phyloP scores from a whole-genome alignment of 192 early-diverging fungal species.

The Jimgerdemannia flammicorona region DNA sequence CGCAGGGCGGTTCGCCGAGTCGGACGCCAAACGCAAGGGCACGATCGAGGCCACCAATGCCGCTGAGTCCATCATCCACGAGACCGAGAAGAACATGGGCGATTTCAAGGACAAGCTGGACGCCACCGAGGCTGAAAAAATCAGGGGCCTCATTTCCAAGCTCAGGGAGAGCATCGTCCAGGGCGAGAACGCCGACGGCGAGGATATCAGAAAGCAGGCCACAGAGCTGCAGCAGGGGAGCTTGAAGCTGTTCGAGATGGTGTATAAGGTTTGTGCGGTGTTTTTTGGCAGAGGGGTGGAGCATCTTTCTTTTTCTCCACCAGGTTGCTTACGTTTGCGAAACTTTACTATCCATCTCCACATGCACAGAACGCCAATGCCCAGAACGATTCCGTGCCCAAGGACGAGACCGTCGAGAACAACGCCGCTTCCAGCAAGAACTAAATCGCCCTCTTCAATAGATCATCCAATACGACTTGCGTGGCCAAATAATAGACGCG shows the following conservation, averaged over 20 bases:
- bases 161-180: slow-evolving; percentile 76
- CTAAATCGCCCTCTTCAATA: neutral
- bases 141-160: slow-evolving; percentile 77
- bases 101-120: slow-evolving; percentile 98
- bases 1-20: slow-evolving; percentile 88
- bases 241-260: slow-evolving; percentile 97
- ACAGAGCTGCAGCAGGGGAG: slow-evolving; percentile 83
- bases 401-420: slow-evolving; percentile 16
- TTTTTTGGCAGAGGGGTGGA: neutral
- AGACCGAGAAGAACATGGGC: slow-evolving; percentile 92
- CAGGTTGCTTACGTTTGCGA: neutral
- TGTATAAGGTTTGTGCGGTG: slow-evolving; percentile 70
- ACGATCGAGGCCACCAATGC: slow-evolving; percentile 93
- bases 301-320: neutral
- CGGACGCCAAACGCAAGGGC: slow-evolving; percentile 91
- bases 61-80: slow-evolving; percentile 86
- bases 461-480: no score
- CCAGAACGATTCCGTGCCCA: slow-evolving; percentile 31
- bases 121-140: slow-evolving; percentile 79
- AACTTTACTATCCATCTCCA: neutral
- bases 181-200: slow-evolving; percentile 60
- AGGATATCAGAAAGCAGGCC: slow-evolving; percentile 81
- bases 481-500: no score
- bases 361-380: slow-evolving; percentile 32
- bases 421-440: slow-evolving; percentile 3